These are phyloP conservation scores for Penstemon newberryi DNA, from an alignment of 257 asterid genomes.

Conservation along the genomic window DNA sequence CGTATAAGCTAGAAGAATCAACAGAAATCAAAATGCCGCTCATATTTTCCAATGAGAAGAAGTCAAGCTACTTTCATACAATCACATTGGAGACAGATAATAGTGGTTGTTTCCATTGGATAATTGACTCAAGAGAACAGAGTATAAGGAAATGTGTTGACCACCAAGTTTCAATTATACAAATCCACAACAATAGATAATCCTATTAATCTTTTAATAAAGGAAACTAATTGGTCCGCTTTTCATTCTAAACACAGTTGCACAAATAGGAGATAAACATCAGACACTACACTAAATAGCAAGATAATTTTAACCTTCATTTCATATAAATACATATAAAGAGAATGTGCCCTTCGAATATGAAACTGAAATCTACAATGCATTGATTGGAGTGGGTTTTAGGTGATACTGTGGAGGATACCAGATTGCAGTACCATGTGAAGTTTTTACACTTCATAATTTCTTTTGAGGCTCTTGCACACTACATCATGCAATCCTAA, in stretches of 20 bases:
- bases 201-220: not conserved
- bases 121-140: not conserved
- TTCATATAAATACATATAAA: not conserved
- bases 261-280: conserved; percentile 8
- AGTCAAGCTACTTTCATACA: not conserved
- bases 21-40: not conserved
- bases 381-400: not conserved
- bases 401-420: not conserved
- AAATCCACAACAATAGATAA: not conserved
- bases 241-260: not conserved
- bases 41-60: not conserved
- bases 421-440: not conserved
- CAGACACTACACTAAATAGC: conserved; percentile 15
- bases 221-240: not conserved
- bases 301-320: not conserved
- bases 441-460: not conserved
- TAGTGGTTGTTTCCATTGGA: not conserved
- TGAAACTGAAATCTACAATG: conserved; percentile 1
- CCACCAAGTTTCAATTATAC: not conserved
- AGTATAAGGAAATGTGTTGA: conserved; percentile 7
- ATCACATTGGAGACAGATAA: not conserved
- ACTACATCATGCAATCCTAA: not conserved
- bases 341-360: not conserved
- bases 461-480: not conserved
- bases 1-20: conserved; percentile 3